Base-by-base conservation (phyloP, 1,139 yeast species). In the Candida smagusa region DNA sequence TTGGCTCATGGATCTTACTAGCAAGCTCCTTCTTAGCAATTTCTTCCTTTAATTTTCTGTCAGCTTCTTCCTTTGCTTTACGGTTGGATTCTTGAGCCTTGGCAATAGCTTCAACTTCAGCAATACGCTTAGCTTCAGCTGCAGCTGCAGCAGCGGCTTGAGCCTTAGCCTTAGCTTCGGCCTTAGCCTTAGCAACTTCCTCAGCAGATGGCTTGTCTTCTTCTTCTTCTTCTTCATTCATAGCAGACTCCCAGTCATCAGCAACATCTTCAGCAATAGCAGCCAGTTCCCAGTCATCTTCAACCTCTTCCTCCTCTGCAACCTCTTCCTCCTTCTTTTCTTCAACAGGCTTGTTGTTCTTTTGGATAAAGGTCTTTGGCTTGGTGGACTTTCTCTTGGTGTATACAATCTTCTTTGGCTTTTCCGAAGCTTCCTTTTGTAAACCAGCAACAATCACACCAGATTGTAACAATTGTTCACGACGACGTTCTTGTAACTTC, bases 401-500 rank as follows among this genome's bases (percentile, higher is more conserved):
- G 56, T 86, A 87, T 7, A 82, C 87, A 36, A 85, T 77, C 63
- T 79, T 83, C 70, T 84, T 85, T 37, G 87, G 79, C 52, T 81
- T 81, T 32, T 61, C 58, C 4, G 59, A 55, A 26, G 60, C 54
- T 33, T 64, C 67, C 48, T 67, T 70, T 47, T 89, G 74, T 42
- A 92, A 97, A 30, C 88, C 85, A 49, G 90, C 88, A 36, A 69
- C 66, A 37, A 88, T 77, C 53, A 80, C 80, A 47, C 90, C 86
- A 23, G 88, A 70, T 42, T 83, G 84, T 48, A 92, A 73, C 49
- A 92, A 73, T 52, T 84, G 92, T 50, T 86, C 84, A 62, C 95
- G 86, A 68, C 97, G 87, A 59, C 86, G 84, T 58, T 92, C 97
- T 55, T 83, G 80, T 34, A 83, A 65, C 41, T 82, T 86, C 70